Conservation (phyloP, 2,329 filamentous ascomycete genomes). For the Clonostachys solani region DNA sequence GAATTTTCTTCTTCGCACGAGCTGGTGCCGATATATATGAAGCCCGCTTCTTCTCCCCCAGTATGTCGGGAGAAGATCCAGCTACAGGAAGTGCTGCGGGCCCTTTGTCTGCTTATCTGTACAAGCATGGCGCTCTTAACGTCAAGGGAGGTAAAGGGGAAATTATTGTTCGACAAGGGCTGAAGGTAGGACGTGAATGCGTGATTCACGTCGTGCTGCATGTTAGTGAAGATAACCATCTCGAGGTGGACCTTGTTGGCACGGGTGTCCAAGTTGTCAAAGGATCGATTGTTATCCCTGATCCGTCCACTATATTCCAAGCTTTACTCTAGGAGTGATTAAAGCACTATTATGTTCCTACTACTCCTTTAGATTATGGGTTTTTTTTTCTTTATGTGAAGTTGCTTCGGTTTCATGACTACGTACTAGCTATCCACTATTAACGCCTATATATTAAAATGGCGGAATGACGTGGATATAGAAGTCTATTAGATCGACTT, state of each 20-base stretch:
- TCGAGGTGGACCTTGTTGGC: not conserved
- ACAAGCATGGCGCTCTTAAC: conserved; percentile 2
- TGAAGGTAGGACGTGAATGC: not conserved
- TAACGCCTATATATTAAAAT: too few species aligned
- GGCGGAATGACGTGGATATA: too few species aligned
- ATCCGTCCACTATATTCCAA: not conserved
- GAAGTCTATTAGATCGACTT: too few species aligned
- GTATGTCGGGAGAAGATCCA: conserved; percentile 12
- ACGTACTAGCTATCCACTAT: too few species aligned
- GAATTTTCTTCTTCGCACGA: conserved; percentile 7
- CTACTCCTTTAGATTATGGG: too few species aligned
- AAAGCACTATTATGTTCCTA: too few species aligned
- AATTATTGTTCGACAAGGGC: not conserved
- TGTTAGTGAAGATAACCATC: not conserved
- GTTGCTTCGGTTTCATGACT: too few species aligned
- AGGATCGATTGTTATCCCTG: not conserved
- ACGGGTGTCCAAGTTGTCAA: not conserved
- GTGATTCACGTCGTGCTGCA: not conserved
- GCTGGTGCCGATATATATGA: conserved; percentile 2
- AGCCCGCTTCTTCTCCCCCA: conserved; percentile 13
- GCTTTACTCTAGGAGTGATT: not conserved
- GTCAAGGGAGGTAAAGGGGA: not conserved
- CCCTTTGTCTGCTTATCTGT: conserved; percentile 8
- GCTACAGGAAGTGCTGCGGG: conserved; percentile 14
- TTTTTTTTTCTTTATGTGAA: too few species aligned